phyloP scores from a whole-genome alignment of 345 rosid genomes.

The Cardamine resedifolia region DNA sequence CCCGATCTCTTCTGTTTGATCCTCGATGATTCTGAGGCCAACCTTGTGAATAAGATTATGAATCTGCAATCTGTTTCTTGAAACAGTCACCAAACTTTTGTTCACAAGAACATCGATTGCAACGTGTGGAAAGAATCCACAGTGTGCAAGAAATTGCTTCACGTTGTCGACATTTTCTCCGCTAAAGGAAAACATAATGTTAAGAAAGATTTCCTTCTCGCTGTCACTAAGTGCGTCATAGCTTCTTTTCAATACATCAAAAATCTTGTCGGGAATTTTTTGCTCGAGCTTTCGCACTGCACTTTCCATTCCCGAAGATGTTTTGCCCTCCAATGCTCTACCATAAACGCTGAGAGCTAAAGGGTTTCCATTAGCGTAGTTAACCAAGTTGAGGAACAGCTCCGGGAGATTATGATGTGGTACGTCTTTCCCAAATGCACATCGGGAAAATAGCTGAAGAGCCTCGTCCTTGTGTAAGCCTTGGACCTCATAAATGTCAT shows the following conservation, averaged over 20 bases:
- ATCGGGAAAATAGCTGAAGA: not conserved
- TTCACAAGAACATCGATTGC: slow-evolving; percentile 34
- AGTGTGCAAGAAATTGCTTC: slow-evolving; percentile 12
- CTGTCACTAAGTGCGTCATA: slow-evolving; percentile 29
- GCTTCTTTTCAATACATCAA: slow-evolving; percentile 11
- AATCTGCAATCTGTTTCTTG: not conserved
- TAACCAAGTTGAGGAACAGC: not conserved
- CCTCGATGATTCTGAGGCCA: slow-evolving; percentile 14
- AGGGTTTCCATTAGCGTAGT: slow-evolving; percentile 15
- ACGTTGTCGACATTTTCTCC: slow-evolving; percentile 13
- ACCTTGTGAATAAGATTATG: slow-evolving; percentile 21
- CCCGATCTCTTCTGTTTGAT: not conserved
- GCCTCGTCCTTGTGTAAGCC: not conserved
- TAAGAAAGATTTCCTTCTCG: slow-evolving; percentile 37
- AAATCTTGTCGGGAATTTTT: not conserved
- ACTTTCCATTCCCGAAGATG: not conserved
- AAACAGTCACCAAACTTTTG: slow-evolving; percentile 20
- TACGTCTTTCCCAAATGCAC: not conserved
- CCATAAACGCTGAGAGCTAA: slow-evolving; percentile 1
- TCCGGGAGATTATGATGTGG: not conserved
- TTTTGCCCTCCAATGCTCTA: not conserved
- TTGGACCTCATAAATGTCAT: not conserved
- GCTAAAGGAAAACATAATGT: slow-evolving; percentile 23
- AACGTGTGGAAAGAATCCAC: slow-evolving; percentile 19
- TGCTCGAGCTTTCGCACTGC: not conserved